Evolutionary conservation across 2,329 filamentous ascomycete genomes (phyloP).

Genomic region (Cercospora beticola): DNA sequence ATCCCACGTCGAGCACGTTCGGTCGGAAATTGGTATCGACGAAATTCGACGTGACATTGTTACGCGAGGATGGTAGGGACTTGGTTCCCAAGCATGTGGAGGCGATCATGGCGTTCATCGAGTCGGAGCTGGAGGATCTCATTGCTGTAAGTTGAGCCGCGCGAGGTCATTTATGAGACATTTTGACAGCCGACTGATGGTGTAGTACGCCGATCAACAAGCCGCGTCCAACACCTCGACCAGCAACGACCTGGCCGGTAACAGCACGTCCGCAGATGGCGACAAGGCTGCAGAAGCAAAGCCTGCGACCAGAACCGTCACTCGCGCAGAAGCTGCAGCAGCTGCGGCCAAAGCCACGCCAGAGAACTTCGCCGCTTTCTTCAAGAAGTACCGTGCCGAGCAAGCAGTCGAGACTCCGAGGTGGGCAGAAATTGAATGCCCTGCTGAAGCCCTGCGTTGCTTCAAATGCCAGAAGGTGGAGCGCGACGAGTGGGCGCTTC

Average conservation of each 20-base stretch:
- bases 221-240: not conserved
- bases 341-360: not conserved
- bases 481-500: not conserved
- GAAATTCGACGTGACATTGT: not conserved
- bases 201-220: not conserved
- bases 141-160: not conserved
- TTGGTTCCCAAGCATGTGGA: not conserved
- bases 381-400: not conserved
- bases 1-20: not conserved
- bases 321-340: not conserved
- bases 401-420: not conserved
- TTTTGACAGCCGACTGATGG: not conserved
- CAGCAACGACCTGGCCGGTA: not conserved
- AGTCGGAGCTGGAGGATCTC: not conserved
- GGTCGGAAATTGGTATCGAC: not conserved
- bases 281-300: not conserved
- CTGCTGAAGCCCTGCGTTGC: not conserved
- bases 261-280: not conserved
- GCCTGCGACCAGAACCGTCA: not conserved
- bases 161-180: not conserved
- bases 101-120: not conserved
- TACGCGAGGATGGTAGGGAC: not conserved
- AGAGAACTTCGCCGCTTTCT: constrained; percentile 5
- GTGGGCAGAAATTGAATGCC: not conserved
- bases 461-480: not conserved